Conservation (phyloP, 1,139 yeast genomes). For the Magnusiomyces tetraspermus region DNA sequence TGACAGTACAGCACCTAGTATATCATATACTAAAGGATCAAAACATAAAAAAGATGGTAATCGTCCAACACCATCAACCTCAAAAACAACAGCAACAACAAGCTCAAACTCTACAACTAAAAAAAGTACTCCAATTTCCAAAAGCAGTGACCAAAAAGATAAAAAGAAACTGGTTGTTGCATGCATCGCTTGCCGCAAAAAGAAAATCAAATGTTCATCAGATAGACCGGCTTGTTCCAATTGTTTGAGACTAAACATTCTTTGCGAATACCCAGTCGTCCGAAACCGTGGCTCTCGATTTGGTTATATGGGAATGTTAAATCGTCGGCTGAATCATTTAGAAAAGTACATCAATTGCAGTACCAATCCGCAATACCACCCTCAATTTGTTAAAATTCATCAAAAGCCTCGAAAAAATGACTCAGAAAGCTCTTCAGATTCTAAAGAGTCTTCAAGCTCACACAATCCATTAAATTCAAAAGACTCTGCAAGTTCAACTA, state of each 20-base stretch:
- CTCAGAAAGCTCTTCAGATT: too few species aligned
- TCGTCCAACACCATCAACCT: too few species aligned
- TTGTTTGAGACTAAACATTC: constrained; percentile 30
- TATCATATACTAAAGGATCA: too few species aligned
- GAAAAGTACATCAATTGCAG: constrained; percentile 22
- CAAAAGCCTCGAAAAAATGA: constrained; percentile 9
- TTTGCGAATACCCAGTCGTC: constrained; percentile 32
- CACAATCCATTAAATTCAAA: too few species aligned
- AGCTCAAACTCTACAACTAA: background rate
- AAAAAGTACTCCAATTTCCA: background rate
- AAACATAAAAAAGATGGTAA: too few species aligned
- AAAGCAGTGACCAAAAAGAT: constrained; percentile 10
- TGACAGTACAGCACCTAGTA: too few species aligned
- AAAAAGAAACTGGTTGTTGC: constrained; percentile 32
- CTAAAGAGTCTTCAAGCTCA: too few species aligned
- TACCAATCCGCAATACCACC: constrained; percentile 13
- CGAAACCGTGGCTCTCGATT: constrained; percentile 33
- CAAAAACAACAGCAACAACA: background rate
- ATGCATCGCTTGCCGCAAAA: constrained; percentile 32
- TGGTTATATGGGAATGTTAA: constrained; percentile 31
- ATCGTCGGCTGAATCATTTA: constrained; percentile 27
- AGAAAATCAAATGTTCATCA: constrained; percentile 34
- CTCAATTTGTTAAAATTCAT: constrained; percentile 11
- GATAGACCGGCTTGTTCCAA: constrained; percentile 34
- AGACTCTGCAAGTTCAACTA: too few species aligned